Conservation (phyloP, 139 green algal genomes). For the Dunaliella primolecta region DNA sequence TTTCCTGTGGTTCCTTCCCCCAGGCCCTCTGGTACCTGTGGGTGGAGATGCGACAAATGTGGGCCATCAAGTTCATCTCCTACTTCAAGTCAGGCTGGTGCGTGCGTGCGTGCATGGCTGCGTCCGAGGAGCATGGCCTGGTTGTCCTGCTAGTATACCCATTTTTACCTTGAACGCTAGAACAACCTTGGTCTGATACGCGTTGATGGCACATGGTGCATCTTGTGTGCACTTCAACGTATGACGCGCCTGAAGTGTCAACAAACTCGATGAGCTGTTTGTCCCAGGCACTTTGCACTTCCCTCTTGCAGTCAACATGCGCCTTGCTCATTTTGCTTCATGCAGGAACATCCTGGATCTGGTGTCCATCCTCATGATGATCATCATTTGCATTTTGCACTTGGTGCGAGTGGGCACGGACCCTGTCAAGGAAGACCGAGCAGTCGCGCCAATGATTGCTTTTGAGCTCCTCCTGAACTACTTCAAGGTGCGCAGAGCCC, state of each 20-base stretch:
- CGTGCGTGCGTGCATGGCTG: too few relatives aligned
- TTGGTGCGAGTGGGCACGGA: slow-evolving; percentile 17
- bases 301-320: too few relatives aligned
- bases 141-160: too few relatives aligned
- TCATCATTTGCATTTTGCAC: slow-evolving; percentile 20
- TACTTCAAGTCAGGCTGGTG: slow-evolving; percentile 31
- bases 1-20: too few relatives aligned
- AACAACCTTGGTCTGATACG: too few relatives aligned
- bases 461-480: slow-evolving; percentile 27
- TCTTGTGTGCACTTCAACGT: too few relatives aligned
- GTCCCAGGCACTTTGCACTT: too few relatives aligned
- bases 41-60: slow-evolving; percentile 40
- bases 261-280: too few relatives aligned
- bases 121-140: too few relatives aligned
- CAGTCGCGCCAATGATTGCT: slow-evolving; percentile 32
- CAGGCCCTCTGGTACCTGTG: slow-evolving; percentile 37
- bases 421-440: slow-evolving; percentile 1
- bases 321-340: neutral
- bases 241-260: too few relatives aligned
- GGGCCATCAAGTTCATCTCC: slow-evolving; percentile 26
- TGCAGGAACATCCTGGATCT: slow-evolving; percentile 36
- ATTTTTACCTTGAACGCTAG: too few relatives aligned
- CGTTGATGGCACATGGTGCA: too few relatives aligned
- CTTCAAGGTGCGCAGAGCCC: slow-evolving; percentile 17
- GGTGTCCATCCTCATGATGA: slow-evolving; percentile 29